Base-by-base conservation (phyloP, 352 stramenopile species). In the Globisporangium rhizosaccharum region DNA sequence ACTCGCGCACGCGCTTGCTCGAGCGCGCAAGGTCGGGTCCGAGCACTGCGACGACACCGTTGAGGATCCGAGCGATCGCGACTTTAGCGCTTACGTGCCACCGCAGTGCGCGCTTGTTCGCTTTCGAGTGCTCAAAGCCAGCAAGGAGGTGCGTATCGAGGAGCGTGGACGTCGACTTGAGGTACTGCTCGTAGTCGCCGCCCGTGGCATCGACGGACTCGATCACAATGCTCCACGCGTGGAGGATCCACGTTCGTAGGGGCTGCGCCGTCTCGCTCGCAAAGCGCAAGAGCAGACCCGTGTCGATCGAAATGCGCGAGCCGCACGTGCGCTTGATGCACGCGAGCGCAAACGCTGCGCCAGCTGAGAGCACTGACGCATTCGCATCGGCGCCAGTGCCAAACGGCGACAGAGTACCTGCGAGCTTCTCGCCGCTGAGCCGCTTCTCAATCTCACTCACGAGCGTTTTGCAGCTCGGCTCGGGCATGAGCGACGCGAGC, bases 161-260 rank as follows among this genome's bases (percentile, higher is more conserved):
- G 2, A 95, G 72, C 41, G 75, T 78, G 17, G 78, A 70, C 9
- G 82, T 92, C 15, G 85, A 90, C 53, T 63, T 82, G 36, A 92
- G 70, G 59, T 88, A 95, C 36, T 92, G 85, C 44, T 93, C 84
- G 48, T 95, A 90, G 49, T 95, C 82, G 0, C 78, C 80, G 51
- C 82, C 83, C 15, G 78, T 85, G 3, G 81, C 73, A 50, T 74
- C 85, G 14, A 90, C 79, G 2, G 80, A 92, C 61, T 93, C 82
- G 30, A 95, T 70, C 36, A 95, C 77, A 46, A 93, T 83, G 56
- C 82, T 85, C 85, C 85, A 95, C 18, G 83, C 76, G 64, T 93
- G 79, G 49, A 95, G 59, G 50, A 90, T 87, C 85, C 83, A 95
- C 14, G 82, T 88, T 12, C 85, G 82, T n/a, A 94, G 41, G 25